Evolutionary conservation across 2,329 filamentous ascomycete species (phyloP).

Genomic region (Fusarium brachygibbosum): DNA sequence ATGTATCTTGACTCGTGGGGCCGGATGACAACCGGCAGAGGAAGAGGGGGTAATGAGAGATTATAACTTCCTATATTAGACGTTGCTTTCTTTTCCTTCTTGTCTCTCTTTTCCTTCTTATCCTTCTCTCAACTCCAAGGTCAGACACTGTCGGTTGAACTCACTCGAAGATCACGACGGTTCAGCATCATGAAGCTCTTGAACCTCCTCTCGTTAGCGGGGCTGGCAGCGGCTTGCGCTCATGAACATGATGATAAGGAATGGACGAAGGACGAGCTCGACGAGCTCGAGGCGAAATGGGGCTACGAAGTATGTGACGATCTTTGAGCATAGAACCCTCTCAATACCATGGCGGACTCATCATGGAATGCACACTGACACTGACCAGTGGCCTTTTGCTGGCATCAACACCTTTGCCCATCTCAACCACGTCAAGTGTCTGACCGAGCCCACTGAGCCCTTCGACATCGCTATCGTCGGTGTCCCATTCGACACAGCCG

Average conservation of each 20-base stretch:
- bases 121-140: not conserved
- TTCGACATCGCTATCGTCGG: slow-evolving; percentile 82
- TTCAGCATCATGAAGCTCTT: slow-evolving; percentile 49
- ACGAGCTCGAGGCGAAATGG: slow-evolving; percentile 70
- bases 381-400: slow-evolving; percentile 65
- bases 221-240: slow-evolving; percentile 48
- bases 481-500: slow-evolving; percentile 80
- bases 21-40: slow-evolving; percentile 24
- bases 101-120: not conserved
- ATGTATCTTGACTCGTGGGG: slow-evolving; percentile 38
- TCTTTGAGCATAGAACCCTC: not conserved
- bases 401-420: slow-evolving; percentile 84
- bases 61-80: slow-evolving; percentile 36
- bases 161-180: not conserved
- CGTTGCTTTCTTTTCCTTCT: slow-evolving; percentile 6
- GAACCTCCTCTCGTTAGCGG: slow-evolving; percentile 47
- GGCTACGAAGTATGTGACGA: slow-evolving; percentile 63
- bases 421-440: slow-evolving; percentile 75
- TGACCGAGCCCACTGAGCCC: slow-evolving; percentile 72
- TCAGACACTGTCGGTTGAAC: not conserved
- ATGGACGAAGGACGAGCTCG: slow-evolving; percentile 65
- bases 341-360: not conserved
- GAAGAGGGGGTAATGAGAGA: slow-evolving; percentile 19
- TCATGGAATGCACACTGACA: slow-evolving; percentile 14
- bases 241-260: slow-evolving; percentile 56